Conservation (phyloP, 2,329 filamentous ascomycete genomes). For the Helotiales sp. region DNA sequence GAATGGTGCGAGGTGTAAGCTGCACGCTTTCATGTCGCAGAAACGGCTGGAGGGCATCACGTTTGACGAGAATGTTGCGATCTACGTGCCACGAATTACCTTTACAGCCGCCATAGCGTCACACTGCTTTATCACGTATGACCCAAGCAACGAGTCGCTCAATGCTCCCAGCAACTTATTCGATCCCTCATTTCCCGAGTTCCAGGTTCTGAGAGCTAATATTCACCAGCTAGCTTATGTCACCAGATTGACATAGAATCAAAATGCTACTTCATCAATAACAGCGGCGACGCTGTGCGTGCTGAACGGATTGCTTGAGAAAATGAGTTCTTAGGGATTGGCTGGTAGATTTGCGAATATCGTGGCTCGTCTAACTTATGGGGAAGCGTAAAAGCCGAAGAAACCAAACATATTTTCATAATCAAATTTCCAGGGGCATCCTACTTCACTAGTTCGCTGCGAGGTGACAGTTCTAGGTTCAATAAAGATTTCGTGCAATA, state of each 20-base stretch:
- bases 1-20: background rate
- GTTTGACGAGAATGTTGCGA: background rate
- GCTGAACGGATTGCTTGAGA: background rate
- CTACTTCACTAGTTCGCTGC: too few relatives aligned
- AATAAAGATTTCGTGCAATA: too few relatives aligned
- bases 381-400: background rate
- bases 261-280: background rate
- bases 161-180: background rate
- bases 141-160: background rate
- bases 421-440: too few relatives aligned
- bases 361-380: background rate
- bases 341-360: background rate
- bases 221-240: background rate
- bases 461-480: background rate
- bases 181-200: background rate
- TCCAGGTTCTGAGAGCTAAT: background rate
- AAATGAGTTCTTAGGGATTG: background rate
- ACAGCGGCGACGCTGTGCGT: background rate
- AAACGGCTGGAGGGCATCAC: background rate
- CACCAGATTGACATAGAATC: background rate
- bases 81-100: background rate
- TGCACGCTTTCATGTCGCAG: background rate
- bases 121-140: background rate
- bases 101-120: background rate
- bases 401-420: too few relatives aligned